Evolutionary conservation across 257 asterid genomes (phyloP).

Genomic region (Solanum commersonii): DNA sequence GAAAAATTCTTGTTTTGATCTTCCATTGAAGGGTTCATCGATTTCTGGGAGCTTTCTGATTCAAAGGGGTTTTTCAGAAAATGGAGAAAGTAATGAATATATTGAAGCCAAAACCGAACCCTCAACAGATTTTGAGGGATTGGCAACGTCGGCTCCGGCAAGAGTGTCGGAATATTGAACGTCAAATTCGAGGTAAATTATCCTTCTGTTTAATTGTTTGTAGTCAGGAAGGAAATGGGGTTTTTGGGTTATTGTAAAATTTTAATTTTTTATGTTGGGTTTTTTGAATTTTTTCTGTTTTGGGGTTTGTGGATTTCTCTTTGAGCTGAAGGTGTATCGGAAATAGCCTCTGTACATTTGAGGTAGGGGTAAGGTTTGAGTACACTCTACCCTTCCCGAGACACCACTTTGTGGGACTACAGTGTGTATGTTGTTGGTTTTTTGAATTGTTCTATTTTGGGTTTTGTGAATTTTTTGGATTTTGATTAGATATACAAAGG

Average conservation of each 20-base stretch:
- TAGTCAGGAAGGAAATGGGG: not conserved
- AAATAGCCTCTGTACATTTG: not conserved
- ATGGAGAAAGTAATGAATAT: slow-evolving; percentile 76
- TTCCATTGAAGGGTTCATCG: not conserved
- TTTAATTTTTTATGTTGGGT: not conserved
- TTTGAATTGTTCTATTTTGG: not conserved
- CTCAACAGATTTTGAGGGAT: slow-evolving; percentile 78
- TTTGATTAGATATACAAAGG: slow-evolving; percentile 72
- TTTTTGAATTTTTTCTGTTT: not conserved
- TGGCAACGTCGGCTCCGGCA: slow-evolving; percentile 98
- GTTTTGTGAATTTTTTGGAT: not conserved
- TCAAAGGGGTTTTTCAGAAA: not conserved
- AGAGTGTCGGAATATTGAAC: slow-evolving; percentile 87
- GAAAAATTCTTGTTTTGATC: not conserved
- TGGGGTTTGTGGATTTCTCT: not conserved
- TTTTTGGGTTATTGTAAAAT: not conserved
- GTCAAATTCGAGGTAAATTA: slow-evolving; percentile 74
- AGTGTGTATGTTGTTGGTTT: not conserved
- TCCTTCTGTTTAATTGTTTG: not conserved
- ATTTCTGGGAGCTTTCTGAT: not conserved
- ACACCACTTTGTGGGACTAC: not conserved
- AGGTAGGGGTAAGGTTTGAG: not conserved
- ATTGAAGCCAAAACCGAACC: slow-evolving; percentile 80
- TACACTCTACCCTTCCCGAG: not conserved
- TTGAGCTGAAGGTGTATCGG: not conserved